Evolutionary conservation across 2,329 filamentous ascomycete genomes (phyloP).

Genomic region (Verticillium dahliae): DNA sequence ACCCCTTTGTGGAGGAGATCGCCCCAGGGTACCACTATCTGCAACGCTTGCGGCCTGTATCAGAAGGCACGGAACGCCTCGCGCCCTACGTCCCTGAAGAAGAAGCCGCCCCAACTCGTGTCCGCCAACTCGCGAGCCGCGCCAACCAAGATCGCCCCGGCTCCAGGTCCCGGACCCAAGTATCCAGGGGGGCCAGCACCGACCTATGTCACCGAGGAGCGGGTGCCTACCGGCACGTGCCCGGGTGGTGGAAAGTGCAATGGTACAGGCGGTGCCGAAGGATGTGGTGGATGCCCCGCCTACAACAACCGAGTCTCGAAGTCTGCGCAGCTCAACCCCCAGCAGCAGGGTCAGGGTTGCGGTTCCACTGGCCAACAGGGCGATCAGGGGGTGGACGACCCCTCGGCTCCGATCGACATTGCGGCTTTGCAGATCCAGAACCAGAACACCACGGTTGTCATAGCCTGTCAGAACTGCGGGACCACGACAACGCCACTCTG

Average conservation of each 20-base stretch:
- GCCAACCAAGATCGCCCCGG: slow-evolving; percentile 25
- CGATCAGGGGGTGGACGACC: slow-evolving; percentile 23
- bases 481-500: slow-evolving; percentile 96
- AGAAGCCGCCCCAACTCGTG: slow-evolving; percentile 59
- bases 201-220: slow-evolving; percentile 72
- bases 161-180: slow-evolving; percentile 29
- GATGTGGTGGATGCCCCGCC: slow-evolving; percentile 90
- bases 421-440: slow-evolving; percentile 36
- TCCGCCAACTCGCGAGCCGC: slow-evolving; percentile 35
- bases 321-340: slow-evolving; percentile 63
- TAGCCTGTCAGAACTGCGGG: slow-evolving; percentile 93
- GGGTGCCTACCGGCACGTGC: slow-evolving; percentile 76
- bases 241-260: slow-evolving; percentile 94
- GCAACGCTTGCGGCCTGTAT: slow-evolving; percentile 95
- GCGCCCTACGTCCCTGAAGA: slow-evolving; percentile 86
- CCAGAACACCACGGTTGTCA: slow-evolving; percentile 58
- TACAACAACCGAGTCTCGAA: slow-evolving; percentile 97
- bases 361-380: slow-evolving; percentile 19
- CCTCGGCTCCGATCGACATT: slow-evolving; percentile 40
- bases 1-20: slow-evolving; percentile 94
- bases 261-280: slow-evolving; percentile 89
- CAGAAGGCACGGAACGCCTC: slow-evolving; percentile 88
- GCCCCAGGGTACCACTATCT: slow-evolving; percentile 88
- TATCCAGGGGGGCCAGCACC: slow-evolving; percentile 41
- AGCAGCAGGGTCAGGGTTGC: slow-evolving; percentile 38